Base-by-base conservation (phyloP, 2,329 filamentous ascomycete species). In the Colletotrichum sidae region DNA sequence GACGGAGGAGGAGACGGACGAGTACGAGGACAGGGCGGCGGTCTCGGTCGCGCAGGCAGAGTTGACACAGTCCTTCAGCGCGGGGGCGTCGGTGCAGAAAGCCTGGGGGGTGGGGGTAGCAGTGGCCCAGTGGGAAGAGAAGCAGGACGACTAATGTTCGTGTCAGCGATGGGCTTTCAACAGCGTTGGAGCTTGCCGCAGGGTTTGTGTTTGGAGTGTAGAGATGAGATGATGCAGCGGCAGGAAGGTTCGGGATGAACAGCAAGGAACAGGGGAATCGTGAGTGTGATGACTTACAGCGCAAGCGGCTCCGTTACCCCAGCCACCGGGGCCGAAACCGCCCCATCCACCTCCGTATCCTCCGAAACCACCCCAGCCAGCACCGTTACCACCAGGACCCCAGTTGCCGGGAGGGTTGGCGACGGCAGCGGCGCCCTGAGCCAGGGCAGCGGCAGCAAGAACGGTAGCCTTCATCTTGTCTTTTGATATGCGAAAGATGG, bases 81-180 rank as follows among this genome's bases (percentile, higher is more conserved):
- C 49, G 11, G 66, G 55, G 17, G 52, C 59, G 33, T 55, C 51
- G 49, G 64, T 55, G 67, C 71, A 73, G 49, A 70, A 69, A 15
- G 70, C 70, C 12, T 68, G 45, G 39, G 71, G 71, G 4, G 69
- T 69, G 8, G 68, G 68, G 13, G 69, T 65, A 9, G 70, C 69
- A 5, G 70, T 69, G n/a, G 58, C 57, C 67, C 69, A 73, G 69
- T 71, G 69, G 25, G 70, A 72, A 6, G 71, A 72, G 53, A 71
- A 69, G 58, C 71, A 71, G 47, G 69, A 69, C 49, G 55, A 63
- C 69, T 70, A 38, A 34, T 4, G 33, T 55, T 55, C 53, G 13
- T 55, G 53, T 55, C 53, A 55, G 53, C 13, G 25, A 5, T 25
- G 25, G 25, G 25, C 25, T 25, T 25, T 25, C 25, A 25, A 39